phyloP scores from a whole-genome alignment of 1,284 basidiomycete genomes.

The Cerioporus squamosus region DNA sequence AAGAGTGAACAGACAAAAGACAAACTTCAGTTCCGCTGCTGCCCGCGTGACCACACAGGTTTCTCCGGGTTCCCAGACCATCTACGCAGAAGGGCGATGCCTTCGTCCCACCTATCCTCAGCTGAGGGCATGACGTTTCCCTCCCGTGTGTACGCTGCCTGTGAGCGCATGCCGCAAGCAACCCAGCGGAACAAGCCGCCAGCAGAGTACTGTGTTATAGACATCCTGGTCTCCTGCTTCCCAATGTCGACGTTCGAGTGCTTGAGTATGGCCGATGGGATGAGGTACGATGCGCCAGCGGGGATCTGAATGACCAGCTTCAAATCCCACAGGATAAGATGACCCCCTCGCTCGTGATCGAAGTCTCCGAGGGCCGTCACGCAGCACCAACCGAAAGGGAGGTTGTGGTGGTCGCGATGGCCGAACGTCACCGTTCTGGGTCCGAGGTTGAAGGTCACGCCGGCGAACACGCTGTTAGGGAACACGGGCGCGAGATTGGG shows the following conservation, averaged over 20 bases:
- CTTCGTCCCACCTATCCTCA: no score
- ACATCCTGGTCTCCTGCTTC: neutral
- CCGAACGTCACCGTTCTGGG: neutral
- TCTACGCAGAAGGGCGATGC: no score
- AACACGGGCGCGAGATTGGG: neutral
- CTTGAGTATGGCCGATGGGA: neutral
- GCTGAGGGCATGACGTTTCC: no score
- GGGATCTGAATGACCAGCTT: neutral
- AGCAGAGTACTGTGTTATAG: neutral
- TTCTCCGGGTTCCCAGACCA: no score
- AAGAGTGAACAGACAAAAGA: no score
- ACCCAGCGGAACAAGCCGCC: neutral
- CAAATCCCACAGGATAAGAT: neutral
- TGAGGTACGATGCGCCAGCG: neutral
- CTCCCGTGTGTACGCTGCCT: no score
- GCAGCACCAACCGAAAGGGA: neutral
- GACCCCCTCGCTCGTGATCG: neutral
- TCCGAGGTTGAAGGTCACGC: neutral
- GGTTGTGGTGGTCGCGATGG: conserved; percentile 1
- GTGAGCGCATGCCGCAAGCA: neutral
- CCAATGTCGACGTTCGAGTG: neutral
- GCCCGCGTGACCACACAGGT: no score
- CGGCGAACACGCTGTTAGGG: neutral
- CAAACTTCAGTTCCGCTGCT: no score
- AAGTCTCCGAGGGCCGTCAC: neutral